Evolutionary conservation across 768 basidiomycete genomes (phyloP).

Genomic region (Leccinum subtestaceum): DNA sequence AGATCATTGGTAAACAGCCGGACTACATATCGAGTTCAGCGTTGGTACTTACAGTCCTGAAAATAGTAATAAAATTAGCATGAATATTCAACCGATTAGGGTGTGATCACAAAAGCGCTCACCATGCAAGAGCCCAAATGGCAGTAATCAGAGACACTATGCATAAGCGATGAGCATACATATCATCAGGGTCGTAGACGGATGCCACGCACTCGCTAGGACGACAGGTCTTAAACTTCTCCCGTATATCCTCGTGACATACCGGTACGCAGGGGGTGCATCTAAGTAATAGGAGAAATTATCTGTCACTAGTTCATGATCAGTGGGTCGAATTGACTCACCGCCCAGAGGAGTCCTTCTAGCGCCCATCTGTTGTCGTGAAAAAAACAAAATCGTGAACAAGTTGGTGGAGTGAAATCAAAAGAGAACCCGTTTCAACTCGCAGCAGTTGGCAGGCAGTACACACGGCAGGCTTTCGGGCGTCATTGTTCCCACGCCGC

Average conservation of each 20-base stretch:
- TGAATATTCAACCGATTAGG: background rate
- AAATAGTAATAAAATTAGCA: background rate
- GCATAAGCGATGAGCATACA: background rate
- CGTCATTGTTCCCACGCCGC: slow-evolving; percentile 28
- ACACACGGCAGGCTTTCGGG: slow-evolving; percentile 4
- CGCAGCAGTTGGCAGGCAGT: background rate
- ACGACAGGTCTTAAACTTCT: slow-evolving; percentile 64
- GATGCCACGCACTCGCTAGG: slow-evolving; percentile 35
- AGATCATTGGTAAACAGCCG: slow-evolving; percentile 2
- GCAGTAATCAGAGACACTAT: slow-evolving; percentile 44
- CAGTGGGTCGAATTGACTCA: slow-evolving; percentile 2
- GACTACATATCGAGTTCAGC: background rate
- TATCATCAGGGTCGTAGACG: background rate
- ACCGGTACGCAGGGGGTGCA: slow-evolving; percentile 57
- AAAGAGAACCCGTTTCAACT: background rate
- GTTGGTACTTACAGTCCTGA: slow-evolving; percentile 24
- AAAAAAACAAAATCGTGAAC: background rate
- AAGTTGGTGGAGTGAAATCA: slow-evolving; percentile 1
- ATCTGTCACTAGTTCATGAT: background rate
- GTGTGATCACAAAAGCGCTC: slow-evolving; percentile 28
- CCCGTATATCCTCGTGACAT: slow-evolving; percentile 53
- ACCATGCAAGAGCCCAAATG: slow-evolving; percentile 66
- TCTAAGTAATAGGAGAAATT: slow-evolving; percentile 19
- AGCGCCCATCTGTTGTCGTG: slow-evolving; percentile 10
- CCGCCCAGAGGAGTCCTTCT: slow-evolving; percentile 15